Conservation (phyloP, 208 protist species). For the Herpetomonas tarakana region DNA sequence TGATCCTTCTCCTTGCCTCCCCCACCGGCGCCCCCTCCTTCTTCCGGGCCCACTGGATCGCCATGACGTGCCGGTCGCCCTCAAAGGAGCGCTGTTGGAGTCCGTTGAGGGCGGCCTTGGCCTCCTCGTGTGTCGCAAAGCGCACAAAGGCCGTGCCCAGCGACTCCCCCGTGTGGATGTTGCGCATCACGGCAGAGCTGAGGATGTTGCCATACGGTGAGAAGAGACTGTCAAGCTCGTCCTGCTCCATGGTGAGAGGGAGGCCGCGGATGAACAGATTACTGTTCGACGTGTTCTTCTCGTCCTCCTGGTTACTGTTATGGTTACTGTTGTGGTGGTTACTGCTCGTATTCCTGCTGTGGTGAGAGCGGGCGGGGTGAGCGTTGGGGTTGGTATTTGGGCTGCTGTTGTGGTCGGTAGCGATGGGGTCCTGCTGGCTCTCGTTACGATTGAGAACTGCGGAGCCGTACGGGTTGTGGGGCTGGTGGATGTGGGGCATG, state of each 20-base stretch:
- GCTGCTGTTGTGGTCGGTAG: background rate
- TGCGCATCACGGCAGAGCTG: slow-evolving; percentile 56
- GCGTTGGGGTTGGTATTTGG: background rate
- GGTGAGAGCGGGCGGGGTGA: background rate
- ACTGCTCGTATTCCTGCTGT: background rate
- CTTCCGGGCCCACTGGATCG: slow-evolving; percentile 41
- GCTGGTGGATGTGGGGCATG: background rate
- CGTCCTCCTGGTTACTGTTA: slow-evolving; percentile 1
- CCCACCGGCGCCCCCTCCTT: slow-evolving; percentile 36
- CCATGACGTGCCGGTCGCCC: slow-evolving; percentile 5
- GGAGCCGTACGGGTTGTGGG: too few relatives aligned
- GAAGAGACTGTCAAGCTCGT: slow-evolving; percentile 36
- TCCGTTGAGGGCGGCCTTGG: slow-evolving; percentile 21
- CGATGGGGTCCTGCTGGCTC: slow-evolving; percentile 1
- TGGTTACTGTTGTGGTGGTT: background rate
- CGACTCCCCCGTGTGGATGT: slow-evolving; percentile 62
- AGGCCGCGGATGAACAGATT: slow-evolving; percentile 67
- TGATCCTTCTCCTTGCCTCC: slow-evolving; percentile 31
- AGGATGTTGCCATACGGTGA: slow-evolving; percentile 42
- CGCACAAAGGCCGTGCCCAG: slow-evolving; percentile 72
- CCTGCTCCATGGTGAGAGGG: slow-evolving; percentile 22
- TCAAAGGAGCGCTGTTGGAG: slow-evolving; percentile 15
- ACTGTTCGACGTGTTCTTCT: slow-evolving; percentile 23
- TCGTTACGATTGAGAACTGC: background rate
- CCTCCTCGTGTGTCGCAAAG: slow-evolving; percentile 35